A percentile compares a stretch with the other conserved stretches of the same genome.
These are phyloP conservation scores for Bryoerythrophyllum caledonicum DNA, from an alignment of 225 moss, liverwort and hornwort species.

Conservation along the genomic window DNA sequence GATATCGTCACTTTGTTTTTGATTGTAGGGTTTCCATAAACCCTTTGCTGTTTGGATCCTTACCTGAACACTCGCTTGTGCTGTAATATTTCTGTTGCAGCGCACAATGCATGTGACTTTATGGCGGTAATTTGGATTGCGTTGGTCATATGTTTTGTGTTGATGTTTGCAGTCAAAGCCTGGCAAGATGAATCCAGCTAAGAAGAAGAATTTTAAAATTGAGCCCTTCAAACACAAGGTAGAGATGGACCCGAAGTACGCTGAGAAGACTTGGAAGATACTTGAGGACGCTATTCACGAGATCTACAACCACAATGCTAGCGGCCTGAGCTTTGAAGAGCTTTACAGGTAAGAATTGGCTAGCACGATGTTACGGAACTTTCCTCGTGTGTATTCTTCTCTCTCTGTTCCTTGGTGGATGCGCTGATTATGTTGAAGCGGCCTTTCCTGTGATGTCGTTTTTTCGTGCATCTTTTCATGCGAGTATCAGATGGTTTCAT, in stretches of 20 bases:
- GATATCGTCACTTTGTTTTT: no score
- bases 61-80: background rate
- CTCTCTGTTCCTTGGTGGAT: constrained; percentile 2
- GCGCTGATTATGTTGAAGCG: background rate
- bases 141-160: background rate
- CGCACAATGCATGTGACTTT: background rate
- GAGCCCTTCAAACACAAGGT: constrained; percentile 70
- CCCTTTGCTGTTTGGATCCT: background rate
- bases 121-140: background rate
- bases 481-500: background rate
- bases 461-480: background rate
- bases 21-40: constrained; percentile 22
- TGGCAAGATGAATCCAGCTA: constrained; percentile 59
- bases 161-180: background rate
- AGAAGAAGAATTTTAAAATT: constrained; percentile 72
- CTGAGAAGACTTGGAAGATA: constrained; percentile 72
- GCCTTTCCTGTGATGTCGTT: background rate
- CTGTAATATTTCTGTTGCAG: background rate
- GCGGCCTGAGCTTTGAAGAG: constrained; percentile 66
- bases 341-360: constrained; percentile 46
- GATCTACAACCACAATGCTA: constrained; percentile 72
- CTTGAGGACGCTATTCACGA: constrained; percentile 70
- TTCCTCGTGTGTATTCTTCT: constrained; percentile 8
- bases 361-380: background rate
- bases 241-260: constrained; percentile 72